Percentiles rank a stretch among this genome's conserved stretches.
phyloP scores from a whole-genome alignment of 2,329 filamentous ascomycete species.

The Nemania abortiva region DNA sequence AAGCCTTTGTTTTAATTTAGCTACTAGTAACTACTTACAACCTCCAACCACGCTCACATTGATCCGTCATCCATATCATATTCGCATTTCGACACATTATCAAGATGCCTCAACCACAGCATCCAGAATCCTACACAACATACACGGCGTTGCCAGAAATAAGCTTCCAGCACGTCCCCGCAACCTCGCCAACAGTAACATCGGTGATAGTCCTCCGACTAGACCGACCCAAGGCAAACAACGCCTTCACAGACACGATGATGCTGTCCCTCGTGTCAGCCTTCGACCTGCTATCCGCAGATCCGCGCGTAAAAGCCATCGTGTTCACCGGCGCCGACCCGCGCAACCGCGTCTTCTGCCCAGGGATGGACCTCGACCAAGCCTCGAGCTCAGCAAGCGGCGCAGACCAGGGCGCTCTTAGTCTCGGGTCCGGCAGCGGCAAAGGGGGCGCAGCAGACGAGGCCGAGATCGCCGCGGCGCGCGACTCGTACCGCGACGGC shows the following conservation, averaged over 20 bases:
- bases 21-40: background rate
- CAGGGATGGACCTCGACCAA: slow-evolving; percentile 66
- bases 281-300: slow-evolving; percentile 63
- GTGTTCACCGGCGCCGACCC: slow-evolving; percentile 66
- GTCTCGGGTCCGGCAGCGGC: background rate
- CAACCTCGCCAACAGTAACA: slow-evolving; percentile 66
- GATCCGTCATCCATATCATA: background rate
- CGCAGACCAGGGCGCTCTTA: background rate
- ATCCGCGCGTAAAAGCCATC: slow-evolving; percentile 66
- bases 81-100: background rate
- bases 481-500: slow-evolving; percentile 58
- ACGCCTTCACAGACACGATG: slow-evolving; percentile 77
- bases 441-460: background rate
- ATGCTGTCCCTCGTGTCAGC: slow-evolving; percentile 69
- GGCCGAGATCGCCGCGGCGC: background rate
- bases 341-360: slow-evolving; percentile 66
- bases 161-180: slow-evolving; percentile 62
- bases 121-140: slow-evolving; percentile 31
- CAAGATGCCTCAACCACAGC: slow-evolving; percentile 28
- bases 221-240: slow-evolving; percentile 73
- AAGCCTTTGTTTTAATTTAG: background rate
- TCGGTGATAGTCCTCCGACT: slow-evolving; percentile 73
- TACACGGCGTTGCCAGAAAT: slow-evolving; percentile 56
- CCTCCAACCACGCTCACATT: background rate
- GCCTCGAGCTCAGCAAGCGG: slow-evolving; percentile 38